phyloP scores from a whole-genome alignment of 805 yeast genomes.

The Ogataea pilisensis region DNA sequence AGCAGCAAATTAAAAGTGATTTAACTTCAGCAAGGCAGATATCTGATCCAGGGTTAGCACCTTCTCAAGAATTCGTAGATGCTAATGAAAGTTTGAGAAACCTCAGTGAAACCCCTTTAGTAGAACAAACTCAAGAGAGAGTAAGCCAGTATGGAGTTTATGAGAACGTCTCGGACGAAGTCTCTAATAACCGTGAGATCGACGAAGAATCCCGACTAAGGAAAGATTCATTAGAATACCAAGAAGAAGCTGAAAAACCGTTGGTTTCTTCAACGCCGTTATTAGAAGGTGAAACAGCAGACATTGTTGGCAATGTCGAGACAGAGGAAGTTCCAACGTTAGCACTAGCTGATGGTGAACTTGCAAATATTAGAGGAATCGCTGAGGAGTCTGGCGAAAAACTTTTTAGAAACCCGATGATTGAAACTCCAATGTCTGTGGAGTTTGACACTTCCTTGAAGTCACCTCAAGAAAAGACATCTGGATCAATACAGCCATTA shows the following conservation, averaged over 20 bases:
- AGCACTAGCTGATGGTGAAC: neutral
- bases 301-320: neutral
- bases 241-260: neutral
- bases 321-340: conserved; percentile 2
- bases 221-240: neutral
- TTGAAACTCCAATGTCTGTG: conserved; percentile 13
- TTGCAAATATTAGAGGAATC: neutral
- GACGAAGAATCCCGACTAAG: neutral
- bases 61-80: conserved; percentile 7
- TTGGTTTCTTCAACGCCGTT: conserved; percentile 7
- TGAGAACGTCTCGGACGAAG: conserved; percentile 17
- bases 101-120: conserved; percentile 3
- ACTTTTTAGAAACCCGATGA: conserved; percentile 12
- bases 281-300: neutral
- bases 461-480: conserved; percentile 5
- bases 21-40: neutral
- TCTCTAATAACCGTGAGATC: conserved; percentile 1
- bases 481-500: neutral
- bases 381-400: conserved; percentile 1
- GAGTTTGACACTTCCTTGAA: conserved; percentile 6
- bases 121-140: conserved; percentile 12
- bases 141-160: conserved; percentile 20
- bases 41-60: neutral
- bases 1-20: neutral
- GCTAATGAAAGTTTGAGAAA: conserved; percentile 11